Base-by-base conservation (phyloP, 192 early-diverging fungal species). In the Backusella psychrophila region DNA sequence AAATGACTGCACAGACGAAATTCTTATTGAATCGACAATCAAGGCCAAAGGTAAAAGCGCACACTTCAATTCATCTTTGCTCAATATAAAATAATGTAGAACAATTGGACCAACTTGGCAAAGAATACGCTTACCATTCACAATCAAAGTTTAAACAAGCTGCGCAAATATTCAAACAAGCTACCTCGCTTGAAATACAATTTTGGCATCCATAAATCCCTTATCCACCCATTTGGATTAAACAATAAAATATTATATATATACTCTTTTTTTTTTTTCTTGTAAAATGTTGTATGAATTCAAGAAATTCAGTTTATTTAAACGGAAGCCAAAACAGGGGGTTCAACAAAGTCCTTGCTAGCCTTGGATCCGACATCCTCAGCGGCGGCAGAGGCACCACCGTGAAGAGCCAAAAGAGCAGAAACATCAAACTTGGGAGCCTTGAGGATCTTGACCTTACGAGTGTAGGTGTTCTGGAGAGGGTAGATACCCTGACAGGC, bases 371-470 rank as follows among this genome's bases (percentile, higher is more conserved):
- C 92, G 78, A 97, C 88, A 90, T 95, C 94, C 86, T 87, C 90
- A 72, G 90, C 92, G 71, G 91, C 94, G 80, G 91, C 87, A 49
- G 72, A 46, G 74, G 92, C 87, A 87, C 94, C 95, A 79, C 91
- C 92, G 93, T 99, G 97, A 80, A 97, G 94, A 90, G 96, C 98
- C 72, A 98, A 86, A 75, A 99, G 94, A 90, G 96, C 97, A 81
- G 93, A 94, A 70, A 94, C 87, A 87, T 98, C 97, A 82, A 94
- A 94, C 90, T 96, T 95, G 81, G 97, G 97, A 75, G 90, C 90
- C 93, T 98, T 99, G 85, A 99, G 88, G 79, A 99, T 96, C 94
- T 99, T 99, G 85, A 95, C 96, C 93, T 99, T 99, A 85, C 93
- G 94, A 85, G 98, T 89, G 86, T 91, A 93, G 80, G 94, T 94